Conservation (phyloP, 306 rosid species). For the Notholithocarpus densiflorus region DNA sequence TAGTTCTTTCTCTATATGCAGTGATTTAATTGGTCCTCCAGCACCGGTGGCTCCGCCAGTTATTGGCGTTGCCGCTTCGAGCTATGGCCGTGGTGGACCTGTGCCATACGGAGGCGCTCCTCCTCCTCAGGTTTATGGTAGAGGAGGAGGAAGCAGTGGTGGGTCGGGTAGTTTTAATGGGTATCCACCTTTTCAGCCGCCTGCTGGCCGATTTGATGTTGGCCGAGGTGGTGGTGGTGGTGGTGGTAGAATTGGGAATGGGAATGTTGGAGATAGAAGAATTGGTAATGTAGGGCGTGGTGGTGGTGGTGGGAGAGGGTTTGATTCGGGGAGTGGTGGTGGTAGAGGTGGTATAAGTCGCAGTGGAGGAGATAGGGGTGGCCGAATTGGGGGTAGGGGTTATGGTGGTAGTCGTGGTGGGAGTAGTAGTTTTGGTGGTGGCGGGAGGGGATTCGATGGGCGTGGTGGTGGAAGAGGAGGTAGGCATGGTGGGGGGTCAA, state of each 20-base stretch:
- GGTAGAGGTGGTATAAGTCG: conserved; percentile 4
- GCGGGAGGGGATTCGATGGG: conserved; percentile 30
- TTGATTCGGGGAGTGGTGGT: no score
- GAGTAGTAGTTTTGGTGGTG: conserved; percentile 18
- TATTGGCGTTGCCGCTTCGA: conserved; percentile 20
- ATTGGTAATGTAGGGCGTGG: conserved; percentile 21
- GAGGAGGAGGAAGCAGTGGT: conserved; percentile 35
- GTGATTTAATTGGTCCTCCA: conserved; percentile 58
- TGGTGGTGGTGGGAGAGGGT: conserved; percentile 21
- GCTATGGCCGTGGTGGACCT: conserved; percentile 50
- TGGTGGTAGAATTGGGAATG: conserved; percentile 24
- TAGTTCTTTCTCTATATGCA: conserved; percentile 13
- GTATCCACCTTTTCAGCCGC: conserved; percentile 61
- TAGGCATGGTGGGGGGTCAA: conserved; percentile 60
- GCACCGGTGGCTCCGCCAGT: conserved; percentile 28
- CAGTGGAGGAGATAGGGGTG: conserved; percentile 25
- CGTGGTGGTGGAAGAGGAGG: conserved; percentile 57
- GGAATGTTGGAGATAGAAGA: conserved; percentile 26
- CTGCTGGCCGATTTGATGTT: conserved; percentile 54
- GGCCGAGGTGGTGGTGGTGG: conserved; percentile 54
- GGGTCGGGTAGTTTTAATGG: conserved; percentile 41
- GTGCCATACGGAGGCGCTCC: conserved; percentile 33
- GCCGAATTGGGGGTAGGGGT: conserved; percentile 35
- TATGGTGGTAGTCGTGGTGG: conserved; percentile 44
- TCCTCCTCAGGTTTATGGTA: conserved; percentile 29